Evolutionary conservation across 805 yeast species (phyloP).

Genomic region (Wickerhamomyces rabaulensis): DNA sequence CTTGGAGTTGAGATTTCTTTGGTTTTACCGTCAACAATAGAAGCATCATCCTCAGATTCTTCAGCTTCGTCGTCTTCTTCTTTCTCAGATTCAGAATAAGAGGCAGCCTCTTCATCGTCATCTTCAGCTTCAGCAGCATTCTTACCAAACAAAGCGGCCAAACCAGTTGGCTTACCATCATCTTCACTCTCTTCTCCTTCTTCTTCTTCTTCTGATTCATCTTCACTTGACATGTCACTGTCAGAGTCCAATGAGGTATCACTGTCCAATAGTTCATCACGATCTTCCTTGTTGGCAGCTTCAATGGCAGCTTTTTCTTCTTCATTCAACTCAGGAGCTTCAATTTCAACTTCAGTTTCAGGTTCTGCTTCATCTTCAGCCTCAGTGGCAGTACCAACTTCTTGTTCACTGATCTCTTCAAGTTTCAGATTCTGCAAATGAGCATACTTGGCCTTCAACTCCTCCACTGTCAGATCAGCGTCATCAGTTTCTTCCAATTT

Average conservation of each 20-base stretch:
- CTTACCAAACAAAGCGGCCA: constrained; percentile 34
- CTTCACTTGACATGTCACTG: constrained; percentile 21
- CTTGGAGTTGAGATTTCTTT: constrained; percentile 25
- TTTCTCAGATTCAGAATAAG: constrained; percentile 20
- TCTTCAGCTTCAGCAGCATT: constrained; percentile 23
- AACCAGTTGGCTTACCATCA: constrained; percentile 21
- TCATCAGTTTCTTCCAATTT: constrained; percentile 17
- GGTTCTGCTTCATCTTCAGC: constrained; percentile 18
- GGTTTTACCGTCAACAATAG: constrained; percentile 12
- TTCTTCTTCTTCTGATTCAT: constrained; percentile 15
- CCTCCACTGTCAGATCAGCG: constrained; percentile 26
- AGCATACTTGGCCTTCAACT: constrained; percentile 21
- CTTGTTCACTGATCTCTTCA: constrained; percentile 24
- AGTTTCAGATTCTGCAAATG: constrained; percentile 20
- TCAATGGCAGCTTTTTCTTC: constrained; percentile 23
- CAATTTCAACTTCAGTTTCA: constrained; percentile 20
- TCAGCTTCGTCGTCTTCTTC: constrained; percentile 18
- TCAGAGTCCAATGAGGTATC: constrained; percentile 30
- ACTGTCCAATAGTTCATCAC: constrained; percentile 16
- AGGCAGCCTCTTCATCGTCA: constrained; percentile 32
- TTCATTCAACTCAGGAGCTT: constrained; percentile 16
- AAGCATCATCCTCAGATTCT: constrained; percentile 15
- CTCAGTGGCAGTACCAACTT: constrained; percentile 14
- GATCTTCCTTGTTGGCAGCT: constrained; percentile 20
- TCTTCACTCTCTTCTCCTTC: constrained; percentile 13